These are phyloP conservation scores for Chaetomium cochliodes DNA, from an alignment of 495 filamentous ascomycete genomes.

Conservation along the genomic window DNA sequence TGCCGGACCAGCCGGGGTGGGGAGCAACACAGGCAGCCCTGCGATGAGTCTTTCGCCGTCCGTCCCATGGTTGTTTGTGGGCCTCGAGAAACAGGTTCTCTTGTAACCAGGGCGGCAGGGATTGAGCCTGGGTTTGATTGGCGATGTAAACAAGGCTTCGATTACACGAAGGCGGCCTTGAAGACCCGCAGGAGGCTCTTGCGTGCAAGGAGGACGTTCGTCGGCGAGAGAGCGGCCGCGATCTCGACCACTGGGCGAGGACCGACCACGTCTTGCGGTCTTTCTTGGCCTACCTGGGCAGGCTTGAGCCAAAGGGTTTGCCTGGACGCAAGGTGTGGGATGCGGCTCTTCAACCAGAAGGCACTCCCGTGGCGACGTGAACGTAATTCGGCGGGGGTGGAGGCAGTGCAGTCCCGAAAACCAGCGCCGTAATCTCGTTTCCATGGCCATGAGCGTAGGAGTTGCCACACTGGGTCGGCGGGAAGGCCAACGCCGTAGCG, in stretches of 20 bases:
- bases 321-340: neutral
- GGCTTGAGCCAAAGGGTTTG: neutral
- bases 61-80: neutral
- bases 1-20: neutral
- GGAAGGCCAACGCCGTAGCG: neutral
- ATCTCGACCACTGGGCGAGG: neutral
- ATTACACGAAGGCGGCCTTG: neutral
- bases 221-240: neutral
- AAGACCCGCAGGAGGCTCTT: neutral
- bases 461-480: neutral
- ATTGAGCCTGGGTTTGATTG: neutral
- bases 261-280: neutral
- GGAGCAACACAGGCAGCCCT: neutral
- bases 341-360: conserved; percentile 4
- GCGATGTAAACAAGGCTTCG: neutral
- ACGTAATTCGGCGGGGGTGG: neutral
- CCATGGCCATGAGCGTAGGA: no score
- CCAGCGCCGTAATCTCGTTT: no score
- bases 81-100: neutral
- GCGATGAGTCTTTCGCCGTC: conserved; percentile 5
- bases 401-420: conserved; percentile 1
- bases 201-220: neutral
- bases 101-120: neutral
- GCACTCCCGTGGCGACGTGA: neutral
- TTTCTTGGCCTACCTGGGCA: neutral